These are phyloP conservation scores for Candida dajiaensis DNA, from an alignment of 805 yeast species.

Conservation along the genomic window DNA sequence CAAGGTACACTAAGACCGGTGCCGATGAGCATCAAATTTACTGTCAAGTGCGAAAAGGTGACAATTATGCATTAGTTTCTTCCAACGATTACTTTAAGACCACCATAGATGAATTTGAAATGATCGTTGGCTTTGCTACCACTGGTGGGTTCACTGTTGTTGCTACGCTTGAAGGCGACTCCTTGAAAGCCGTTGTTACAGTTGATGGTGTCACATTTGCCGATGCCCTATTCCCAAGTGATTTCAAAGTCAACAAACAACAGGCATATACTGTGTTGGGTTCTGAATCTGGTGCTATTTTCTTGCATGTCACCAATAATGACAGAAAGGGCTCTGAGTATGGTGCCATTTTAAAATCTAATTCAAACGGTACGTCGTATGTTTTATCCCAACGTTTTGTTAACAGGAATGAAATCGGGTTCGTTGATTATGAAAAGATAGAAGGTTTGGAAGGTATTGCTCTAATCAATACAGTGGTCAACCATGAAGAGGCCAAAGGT, in stretches of 20 bases:
- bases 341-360: slow-evolving; percentile 82
- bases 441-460: slow-evolving; percentile 83
- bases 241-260: slow-evolving; percentile 51
- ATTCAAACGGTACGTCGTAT: slow-evolving; percentile 86
- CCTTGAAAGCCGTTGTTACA: slow-evolving; percentile 66
- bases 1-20: slow-evolving; percentile 32
- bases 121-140: slow-evolving; percentile 68
- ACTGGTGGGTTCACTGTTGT: slow-evolving; percentile 68
- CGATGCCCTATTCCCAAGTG: slow-evolving; percentile 70
- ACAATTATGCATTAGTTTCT: slow-evolving; percentile 25
- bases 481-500: slow-evolving; percentile 37
- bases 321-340: slow-evolving; percentile 45
- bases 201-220: slow-evolving; percentile 77
- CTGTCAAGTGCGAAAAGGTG: slow-evolving; percentile 47
- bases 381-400: slow-evolving; percentile 63
- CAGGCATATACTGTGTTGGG: slow-evolving; percentile 79
- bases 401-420: slow-evolving; percentile 71
- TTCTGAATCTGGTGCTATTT: slow-evolving; percentile 64
- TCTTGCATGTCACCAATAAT: slow-evolving; percentile 76
- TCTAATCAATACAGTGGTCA: slow-evolving; percentile 62
- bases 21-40: slow-evolving; percentile 46
- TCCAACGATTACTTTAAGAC: slow-evolving; percentile 18
- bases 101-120: slow-evolving; percentile 41
- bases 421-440: slow-evolving; percentile 82
- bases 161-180: slow-evolving; percentile 49